Evolutionary conservation across 176 grass and related monocot species (phyloP), one percentile per base, ranked within the genome.

Genomic region (Juncus inflexus): DNA sequence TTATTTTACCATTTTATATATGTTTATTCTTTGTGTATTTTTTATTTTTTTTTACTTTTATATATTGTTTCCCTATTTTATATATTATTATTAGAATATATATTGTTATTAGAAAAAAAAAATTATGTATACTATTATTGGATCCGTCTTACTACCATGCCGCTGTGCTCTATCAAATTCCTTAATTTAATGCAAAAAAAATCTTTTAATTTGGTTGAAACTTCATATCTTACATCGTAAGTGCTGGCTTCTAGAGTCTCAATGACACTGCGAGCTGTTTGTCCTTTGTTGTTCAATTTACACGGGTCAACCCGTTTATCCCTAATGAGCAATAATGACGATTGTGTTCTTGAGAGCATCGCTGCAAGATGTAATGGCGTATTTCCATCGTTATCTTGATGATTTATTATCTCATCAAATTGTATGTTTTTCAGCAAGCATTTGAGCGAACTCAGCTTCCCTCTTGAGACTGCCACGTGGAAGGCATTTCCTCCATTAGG

Each of bases 351-450:
- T 1, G n/a, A 35, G 5, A 15, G 35, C 69, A 2, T 69, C 6
- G 55, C 78, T 3, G 63, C 62, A 15, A 52, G 9, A 66, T 81
- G 78, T 38, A 81, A 58, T 2, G 37, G 69, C 8, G 78, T 74
- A 28, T 81, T 61, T 6, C 55, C 71, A 3, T 53, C 42, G 12
- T 9, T 39, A 19, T 61, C 58, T 2, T 16, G 12, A 12, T 15
- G 40, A 42, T 74, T 74, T 28, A 60, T 12, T 12, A 62, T 62
- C 13, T 61, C 70, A 12, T 74, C 4, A 0, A 13, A 12, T 42
- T 42, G n/a, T 12, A 45, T 4, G 15, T 6, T 19, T 47, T 12
- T 1, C 2, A 74, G 36, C 56, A 62, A 58, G 11, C 49, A 70
- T 66, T 69, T 0, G 7, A 74, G 54, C 1, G 57, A 0, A 0